These are phyloP conservation scores for Fusarium nelsonii DNA, from an alignment of 2,329 filamentous ascomycete species.

Conservation along the genomic window DNA sequence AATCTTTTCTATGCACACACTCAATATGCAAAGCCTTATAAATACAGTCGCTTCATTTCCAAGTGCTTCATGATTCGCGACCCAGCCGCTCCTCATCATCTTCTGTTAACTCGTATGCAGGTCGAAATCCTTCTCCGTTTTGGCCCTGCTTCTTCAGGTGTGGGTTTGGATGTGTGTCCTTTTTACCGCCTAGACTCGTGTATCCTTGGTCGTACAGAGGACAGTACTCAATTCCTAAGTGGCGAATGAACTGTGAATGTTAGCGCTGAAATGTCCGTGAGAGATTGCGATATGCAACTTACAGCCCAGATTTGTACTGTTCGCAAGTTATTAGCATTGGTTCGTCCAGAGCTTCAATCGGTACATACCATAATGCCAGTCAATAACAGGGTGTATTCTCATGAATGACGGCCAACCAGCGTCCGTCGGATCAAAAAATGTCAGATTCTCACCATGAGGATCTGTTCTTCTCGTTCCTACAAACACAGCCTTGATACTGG, in stretches of 20 bases:
- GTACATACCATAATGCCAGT: constrained; percentile 78
- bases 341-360: background rate
- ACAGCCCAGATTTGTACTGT: constrained; percentile 89
- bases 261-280: constrained; percentile 10
- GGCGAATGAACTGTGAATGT: constrained; percentile 76
- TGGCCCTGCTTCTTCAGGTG: constrained; percentile 41
- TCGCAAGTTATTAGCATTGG: background rate
- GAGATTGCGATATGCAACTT: constrained; percentile 54
- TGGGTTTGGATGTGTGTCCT: constrained; percentile 92
- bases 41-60: constrained; percentile 24
- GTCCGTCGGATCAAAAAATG: constrained; percentile 89
- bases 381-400: constrained; percentile 93
- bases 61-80: constrained; percentile 65
- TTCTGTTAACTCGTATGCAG: constrained; percentile 79
- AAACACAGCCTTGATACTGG: constrained; percentile 70
- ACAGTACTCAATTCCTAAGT: constrained; percentile 86
- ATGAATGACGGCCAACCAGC: constrained; percentile 91
- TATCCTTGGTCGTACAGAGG: constrained; percentile 87
- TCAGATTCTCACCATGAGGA: constrained; percentile 84
- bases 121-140: constrained; percentile 66
- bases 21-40: constrained; percentile 23
- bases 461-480: constrained; percentile 85
- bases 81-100: constrained; percentile 85
- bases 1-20: constrained; percentile 5
- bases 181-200: constrained; percentile 90